phyloP scores from a whole-genome alignment of 1,139 yeast genomes.

The Geotrichum carabidarum region DNA sequence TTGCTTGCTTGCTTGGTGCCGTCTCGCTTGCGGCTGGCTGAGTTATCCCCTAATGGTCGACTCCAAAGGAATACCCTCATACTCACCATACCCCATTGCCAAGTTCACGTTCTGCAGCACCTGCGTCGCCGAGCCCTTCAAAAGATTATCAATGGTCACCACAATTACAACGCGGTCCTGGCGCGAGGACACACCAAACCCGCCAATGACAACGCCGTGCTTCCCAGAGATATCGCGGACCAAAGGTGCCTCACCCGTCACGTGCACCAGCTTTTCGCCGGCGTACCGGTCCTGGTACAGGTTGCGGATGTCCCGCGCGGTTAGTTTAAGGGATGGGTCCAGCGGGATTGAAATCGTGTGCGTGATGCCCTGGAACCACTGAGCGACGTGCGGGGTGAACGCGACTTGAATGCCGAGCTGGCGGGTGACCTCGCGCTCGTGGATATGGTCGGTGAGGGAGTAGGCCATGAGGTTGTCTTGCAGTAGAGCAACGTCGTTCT shows the following conservation, averaged over 20 bases:
- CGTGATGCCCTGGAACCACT: conserved; percentile 97
- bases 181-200: conserved; percentile 83
- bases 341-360: conserved; percentile 89
- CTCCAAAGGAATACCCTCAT: conserved; percentile 74
- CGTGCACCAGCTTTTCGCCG: conserved; percentile 77
- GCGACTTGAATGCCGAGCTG: conserved; percentile 78
- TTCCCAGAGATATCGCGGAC: conserved; percentile 88
- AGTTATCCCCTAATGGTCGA: not conserved
- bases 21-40: no score
- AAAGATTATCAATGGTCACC: conserved; percentile 88
- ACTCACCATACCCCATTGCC: conserved; percentile 84
- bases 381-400: conserved; percentile 95
- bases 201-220: conserved; percentile 93
- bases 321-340: conserved; percentile 49
- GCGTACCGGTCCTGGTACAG: conserved; percentile 83
- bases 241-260: conserved; percentile 84
- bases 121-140: conserved; percentile 98
- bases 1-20: no score
- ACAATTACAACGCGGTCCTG: conserved; percentile 88
- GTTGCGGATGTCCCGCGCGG: conserved; percentile 76
- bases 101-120: conserved; percentile 92
- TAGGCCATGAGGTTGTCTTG: conserved; percentile 85
- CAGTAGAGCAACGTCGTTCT: conserved; percentile 73
- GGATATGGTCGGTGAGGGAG: conserved; percentile 91
- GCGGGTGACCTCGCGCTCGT: conserved; percentile 82